Conservation (phyloP, 768 basidiomycete genomes). For the Suillus clintonianus region DNA sequence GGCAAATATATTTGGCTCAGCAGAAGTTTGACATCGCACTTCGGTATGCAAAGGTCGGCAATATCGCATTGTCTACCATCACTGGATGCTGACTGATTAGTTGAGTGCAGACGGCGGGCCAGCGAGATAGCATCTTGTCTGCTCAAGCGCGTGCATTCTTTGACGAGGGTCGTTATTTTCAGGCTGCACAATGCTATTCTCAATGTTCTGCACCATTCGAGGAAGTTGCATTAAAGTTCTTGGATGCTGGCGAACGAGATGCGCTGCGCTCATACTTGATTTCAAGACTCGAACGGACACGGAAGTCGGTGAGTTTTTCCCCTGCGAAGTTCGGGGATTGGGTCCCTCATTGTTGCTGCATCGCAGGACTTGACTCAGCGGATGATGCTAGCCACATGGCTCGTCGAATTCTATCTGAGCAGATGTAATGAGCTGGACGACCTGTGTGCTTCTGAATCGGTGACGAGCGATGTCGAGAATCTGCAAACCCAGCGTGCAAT, state of each 20-base stretch:
- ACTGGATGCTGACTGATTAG: not conserved
- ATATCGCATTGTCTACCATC: not conserved
- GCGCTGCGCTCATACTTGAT: constrained; percentile 88
- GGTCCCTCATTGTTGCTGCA: not conserved
- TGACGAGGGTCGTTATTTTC: constrained; percentile 78
- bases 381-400: constrained; percentile 98
- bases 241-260: constrained; percentile 89
- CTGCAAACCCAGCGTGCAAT: constrained; percentile 76
- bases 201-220: constrained; percentile 89
- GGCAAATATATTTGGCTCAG: constrained; percentile 86
- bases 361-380: constrained; percentile 86
- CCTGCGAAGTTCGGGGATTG: not conserved
- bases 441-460: constrained; percentile 82
- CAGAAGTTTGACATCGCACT: constrained; percentile 78
- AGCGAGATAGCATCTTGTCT: constrained; percentile 81
- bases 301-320: constrained; percentile 66
- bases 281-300: constrained; percentile 81
- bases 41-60: constrained; percentile 74
- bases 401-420: constrained; percentile 94
- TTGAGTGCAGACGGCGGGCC: constrained; percentile 67
- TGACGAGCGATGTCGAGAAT: constrained; percentile 83
- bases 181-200: constrained; percentile 90
- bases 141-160: constrained; percentile 85
- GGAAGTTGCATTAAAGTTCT: constrained; percentile 86
- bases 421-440: constrained; percentile 98